Evolutionary conservation across 345 rosid species (phyloP).

Genomic region (Lepidium didymum): DNA sequence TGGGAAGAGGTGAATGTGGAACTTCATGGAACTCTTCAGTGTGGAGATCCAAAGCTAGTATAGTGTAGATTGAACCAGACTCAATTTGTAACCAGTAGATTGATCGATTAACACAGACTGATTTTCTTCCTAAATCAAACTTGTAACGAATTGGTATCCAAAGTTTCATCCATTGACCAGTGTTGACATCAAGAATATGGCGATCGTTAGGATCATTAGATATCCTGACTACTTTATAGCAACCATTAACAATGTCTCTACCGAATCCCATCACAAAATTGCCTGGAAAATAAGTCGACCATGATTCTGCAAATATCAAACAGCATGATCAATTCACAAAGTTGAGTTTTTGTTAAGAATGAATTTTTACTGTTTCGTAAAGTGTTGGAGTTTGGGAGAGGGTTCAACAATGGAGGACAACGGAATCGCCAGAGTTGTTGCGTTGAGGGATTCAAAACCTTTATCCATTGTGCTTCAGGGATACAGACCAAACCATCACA

Average conservation of each 20-base stretch:
- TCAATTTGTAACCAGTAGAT: background rate
- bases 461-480: background rate
- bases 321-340: background rate
- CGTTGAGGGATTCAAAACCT: background rate
- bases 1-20: background rate
- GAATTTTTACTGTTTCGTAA: too few species aligned
- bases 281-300: background rate
- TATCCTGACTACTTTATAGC: background rate
- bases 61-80: background rate
- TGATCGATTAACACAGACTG: background rate
- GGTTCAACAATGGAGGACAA: background rate
- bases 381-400: background rate
- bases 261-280: background rate
- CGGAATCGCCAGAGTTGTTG: background rate
- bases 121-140: background rate
- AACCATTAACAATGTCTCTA: background rate
- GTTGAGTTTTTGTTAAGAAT: too few species aligned
- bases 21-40: background rate
- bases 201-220: background rate
- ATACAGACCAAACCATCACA: background rate
- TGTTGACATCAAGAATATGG: conserved; percentile 8
- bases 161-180: background rate
- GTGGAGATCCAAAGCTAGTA: background rate
- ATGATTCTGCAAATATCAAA: background rate
- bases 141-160: background rate